phyloP scores from a whole-genome alignment of 371 early-diverging fungal species.

The Mortierella sp. region DNA sequence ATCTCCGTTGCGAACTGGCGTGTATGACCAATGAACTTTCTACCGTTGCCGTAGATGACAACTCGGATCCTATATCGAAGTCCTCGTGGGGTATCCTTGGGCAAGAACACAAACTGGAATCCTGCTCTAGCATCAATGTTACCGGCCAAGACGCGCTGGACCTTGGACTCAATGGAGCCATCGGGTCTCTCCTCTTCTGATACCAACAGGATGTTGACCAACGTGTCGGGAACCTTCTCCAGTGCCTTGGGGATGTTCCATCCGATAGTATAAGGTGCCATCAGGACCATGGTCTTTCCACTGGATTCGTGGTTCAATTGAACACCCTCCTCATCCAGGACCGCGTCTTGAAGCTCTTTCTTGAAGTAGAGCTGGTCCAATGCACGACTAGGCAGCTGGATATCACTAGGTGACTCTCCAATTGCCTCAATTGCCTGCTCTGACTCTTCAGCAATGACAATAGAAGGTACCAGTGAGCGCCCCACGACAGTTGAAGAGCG shows the following conservation, averaged over 20 bases:
- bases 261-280: slow-evolving; percentile 42
- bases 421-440: no score
- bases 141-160: slow-evolving; percentile 19
- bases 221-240: slow-evolving; percentile 15
- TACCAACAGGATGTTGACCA: slow-evolving; percentile 37
- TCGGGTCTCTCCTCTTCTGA: neutral
- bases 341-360: slow-evolving; percentile 15
- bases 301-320: slow-evolving; percentile 30
- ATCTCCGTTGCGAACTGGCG: slow-evolving; percentile 21
- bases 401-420: no score
- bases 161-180: slow-evolving; percentile 2
- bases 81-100: slow-evolving; percentile 22
- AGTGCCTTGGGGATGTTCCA: slow-evolving; percentile 41
- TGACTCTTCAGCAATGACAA: slow-evolving; percentile 23
- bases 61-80: slow-evolving; percentile 26
- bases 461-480: slow-evolving; percentile 25
- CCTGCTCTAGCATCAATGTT: slow-evolving; percentile 34
- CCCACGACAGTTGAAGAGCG: slow-evolving; percentile 37
- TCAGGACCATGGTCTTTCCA: slow-evolving; percentile 25
- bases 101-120: slow-evolving; percentile 29
- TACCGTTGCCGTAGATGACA: slow-evolving; percentile 40
- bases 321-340: slow-evolving; percentile 23
- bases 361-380: slow-evolving; percentile 19
- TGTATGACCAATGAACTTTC: slow-evolving; percentile 38
- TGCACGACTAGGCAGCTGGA: no score